Conservation (phyloP, 1,284 basidiomycete genomes). For the Tilletia indica region DNA sequence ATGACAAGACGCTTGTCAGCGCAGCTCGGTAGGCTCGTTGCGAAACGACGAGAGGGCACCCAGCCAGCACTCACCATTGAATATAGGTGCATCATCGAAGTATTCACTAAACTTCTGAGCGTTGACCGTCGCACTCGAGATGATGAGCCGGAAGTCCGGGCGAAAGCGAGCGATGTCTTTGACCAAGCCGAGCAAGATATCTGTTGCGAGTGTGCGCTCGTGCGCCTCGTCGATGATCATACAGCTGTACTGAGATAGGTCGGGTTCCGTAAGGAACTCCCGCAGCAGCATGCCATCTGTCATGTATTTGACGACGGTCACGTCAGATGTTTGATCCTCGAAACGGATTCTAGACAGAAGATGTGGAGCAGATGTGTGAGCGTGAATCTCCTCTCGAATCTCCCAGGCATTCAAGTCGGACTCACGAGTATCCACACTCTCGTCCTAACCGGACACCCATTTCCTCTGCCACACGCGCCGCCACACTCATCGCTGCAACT, state of each 20-base stretch:
- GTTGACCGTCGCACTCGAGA: constrained; percentile 52
- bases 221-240: constrained; percentile 56
- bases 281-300: constrained; percentile 56
- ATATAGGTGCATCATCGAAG: constrained; percentile 55
- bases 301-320: constrained; percentile 55
- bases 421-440: constrained; percentile 85
- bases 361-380: not conserved
- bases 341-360: constrained; percentile 71
- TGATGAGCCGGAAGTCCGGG: constrained; percentile 52
- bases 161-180: constrained; percentile 54
- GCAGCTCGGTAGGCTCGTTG: not conserved
- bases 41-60: not conserved
- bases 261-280: constrained; percentile 54
- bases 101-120: constrained; percentile 54
- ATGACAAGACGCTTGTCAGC: not conserved
- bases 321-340: constrained; percentile 98
- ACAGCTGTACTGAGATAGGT: constrained; percentile 46
- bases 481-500: constrained; percentile 98
- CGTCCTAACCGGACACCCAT: constrained; percentile 94
- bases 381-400: not conserved
- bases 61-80: constrained; percentile 57
- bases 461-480: constrained; percentile 96
- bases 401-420: not conserved
- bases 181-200: constrained; percentile 53
- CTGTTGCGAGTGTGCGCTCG: constrained; percentile 53